Percentiles rank a stretch among this genome's conserved stretches.
phyloP scores from a whole-genome alignment of 176 grass and related monocot genomes.

The Bromus sterilis region DNA sequence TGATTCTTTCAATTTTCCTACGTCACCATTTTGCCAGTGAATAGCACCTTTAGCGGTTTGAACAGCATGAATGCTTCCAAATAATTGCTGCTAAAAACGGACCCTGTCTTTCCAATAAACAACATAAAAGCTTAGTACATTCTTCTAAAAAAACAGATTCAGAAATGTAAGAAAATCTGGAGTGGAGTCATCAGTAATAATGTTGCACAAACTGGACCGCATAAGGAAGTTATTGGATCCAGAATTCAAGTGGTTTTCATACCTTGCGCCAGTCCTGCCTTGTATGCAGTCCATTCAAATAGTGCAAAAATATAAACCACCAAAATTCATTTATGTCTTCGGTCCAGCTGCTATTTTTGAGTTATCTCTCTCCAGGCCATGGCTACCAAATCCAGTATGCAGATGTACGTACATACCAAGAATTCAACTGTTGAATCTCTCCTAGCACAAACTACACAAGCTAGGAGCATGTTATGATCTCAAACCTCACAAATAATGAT shows the following conservation, averaged over 20 bases:
- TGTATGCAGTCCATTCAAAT: background rate
- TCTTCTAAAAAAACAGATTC: background rate
- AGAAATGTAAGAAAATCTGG: background rate
- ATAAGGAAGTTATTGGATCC: slow-evolving; percentile 52
- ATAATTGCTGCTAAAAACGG: background rate
- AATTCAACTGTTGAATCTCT: slow-evolving; percentile 29
- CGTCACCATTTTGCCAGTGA: slow-evolving; percentile 13
- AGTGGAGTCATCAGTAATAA: background rate
- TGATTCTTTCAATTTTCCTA: slow-evolving; percentile 40
- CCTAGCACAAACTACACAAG: background rate
- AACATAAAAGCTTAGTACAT: background rate
- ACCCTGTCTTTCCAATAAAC: background rate
- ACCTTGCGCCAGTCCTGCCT: slow-evolving; percentile 30
- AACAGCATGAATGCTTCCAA: slow-evolving; percentile 24
- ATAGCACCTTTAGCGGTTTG: slow-evolving; percentile 46
- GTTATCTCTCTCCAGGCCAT: background rate
- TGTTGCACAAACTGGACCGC: slow-evolving; percentile 25
- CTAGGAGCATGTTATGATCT: background rate
- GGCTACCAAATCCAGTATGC: background rate
- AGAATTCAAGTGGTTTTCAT: slow-evolving; percentile 55
- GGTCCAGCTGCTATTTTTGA: background rate
- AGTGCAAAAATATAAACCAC: background rate
- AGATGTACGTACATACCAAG: slow-evolving; percentile 23
- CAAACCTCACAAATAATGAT: background rate
- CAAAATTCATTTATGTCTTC: fast-evolving